Percentiles rank a stretch among this genome's conserved stretches.
Evolutionary conservation across 371 early-diverging fungal genomes (phyloP).

Genomic region (Mortierella sp.): DNA sequence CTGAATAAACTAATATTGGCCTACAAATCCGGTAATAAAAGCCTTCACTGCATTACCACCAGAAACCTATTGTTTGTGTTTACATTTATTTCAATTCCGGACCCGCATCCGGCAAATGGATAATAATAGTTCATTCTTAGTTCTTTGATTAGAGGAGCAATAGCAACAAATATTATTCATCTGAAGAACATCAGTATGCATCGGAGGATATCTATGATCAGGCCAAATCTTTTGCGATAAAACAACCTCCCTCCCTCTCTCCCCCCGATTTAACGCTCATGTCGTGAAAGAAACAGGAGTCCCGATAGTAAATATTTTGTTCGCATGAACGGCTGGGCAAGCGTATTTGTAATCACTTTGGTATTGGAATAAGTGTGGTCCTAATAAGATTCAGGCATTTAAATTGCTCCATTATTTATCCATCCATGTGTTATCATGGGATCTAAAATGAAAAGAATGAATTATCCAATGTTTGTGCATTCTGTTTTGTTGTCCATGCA

Average conservation of each 20-base stretch:
- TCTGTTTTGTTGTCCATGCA: background rate
- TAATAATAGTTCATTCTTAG: background rate
- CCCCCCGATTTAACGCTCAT: too few relatives aligned
- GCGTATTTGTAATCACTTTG: background rate
- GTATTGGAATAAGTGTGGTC: background rate
- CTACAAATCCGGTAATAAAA: background rate
- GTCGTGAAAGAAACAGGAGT: too few relatives aligned
- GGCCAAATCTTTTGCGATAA: too few relatives aligned
- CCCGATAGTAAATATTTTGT: too few relatives aligned
- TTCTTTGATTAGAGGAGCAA: background rate
- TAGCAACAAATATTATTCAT: background rate
- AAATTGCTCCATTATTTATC: background rate
- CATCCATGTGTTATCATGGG: background rate
- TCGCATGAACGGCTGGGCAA: background rate
- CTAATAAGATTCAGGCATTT: too few relatives aligned
- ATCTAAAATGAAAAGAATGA: background rate
- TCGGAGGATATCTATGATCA: too few relatives aligned
- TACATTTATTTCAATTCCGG: background rate
- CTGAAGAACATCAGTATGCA: too few relatives aligned
- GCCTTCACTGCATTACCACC: background rate
- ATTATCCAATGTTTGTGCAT: background rate
- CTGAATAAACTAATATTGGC: background rate
- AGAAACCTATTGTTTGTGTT: slow-evolving; percentile 11
- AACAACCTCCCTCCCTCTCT: too few relatives aligned
- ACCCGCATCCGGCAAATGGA: background rate